Evolutionary conservation across 805 yeast species (phyloP).

Genomic region (Blastobotrys muscicola): DNA sequence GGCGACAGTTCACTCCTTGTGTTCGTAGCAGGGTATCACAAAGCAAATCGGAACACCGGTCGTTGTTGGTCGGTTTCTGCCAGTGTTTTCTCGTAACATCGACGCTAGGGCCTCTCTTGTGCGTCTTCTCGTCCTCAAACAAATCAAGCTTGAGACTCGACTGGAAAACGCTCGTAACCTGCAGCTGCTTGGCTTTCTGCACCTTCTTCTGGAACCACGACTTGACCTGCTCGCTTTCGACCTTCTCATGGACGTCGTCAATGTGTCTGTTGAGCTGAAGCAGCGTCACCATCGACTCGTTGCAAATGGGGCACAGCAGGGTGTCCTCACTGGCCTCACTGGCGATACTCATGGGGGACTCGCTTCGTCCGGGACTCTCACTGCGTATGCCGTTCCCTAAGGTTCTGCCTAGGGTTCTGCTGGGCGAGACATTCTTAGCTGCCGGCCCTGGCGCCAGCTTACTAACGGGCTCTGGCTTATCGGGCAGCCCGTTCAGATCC

Average conservation of each 20-base stretch:
- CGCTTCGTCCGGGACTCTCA: no score
- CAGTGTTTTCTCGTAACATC: slow-evolving; percentile 45
- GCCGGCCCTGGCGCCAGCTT: no score
- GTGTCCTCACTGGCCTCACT: no score
- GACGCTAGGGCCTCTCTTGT: slow-evolving; percentile 4
- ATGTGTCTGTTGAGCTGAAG: slow-evolving; percentile 56
- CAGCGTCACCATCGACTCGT: slow-evolving; percentile 42
- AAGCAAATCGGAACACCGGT: slow-evolving; percentile 31
- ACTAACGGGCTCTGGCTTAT: no score
- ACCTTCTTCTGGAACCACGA: slow-evolving; percentile 37
- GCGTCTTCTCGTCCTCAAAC: slow-evolving; percentile 33
- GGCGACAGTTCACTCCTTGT: slow-evolving; percentile 57
- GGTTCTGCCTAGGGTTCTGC: no score
- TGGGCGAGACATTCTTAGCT: no score
- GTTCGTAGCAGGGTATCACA: slow-evolving; percentile 40
- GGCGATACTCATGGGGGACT: no score
- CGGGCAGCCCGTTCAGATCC: no score
- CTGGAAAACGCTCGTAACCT: slow-evolving; percentile 24
- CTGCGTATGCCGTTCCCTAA: no score
- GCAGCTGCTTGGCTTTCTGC: slow-evolving; percentile 32
- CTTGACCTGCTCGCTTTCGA: slow-evolving; percentile 29
- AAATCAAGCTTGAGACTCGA: slow-evolving; percentile 39
- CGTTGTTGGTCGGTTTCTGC: slow-evolving; percentile 40
- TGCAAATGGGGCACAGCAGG: slow-evolving; percentile 60
- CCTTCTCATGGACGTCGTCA: slow-evolving; percentile 51